phyloP scores from a whole-genome alignment of 2,329 filamentous ascomycete species.

The Colletotrichum sublineola region DNA sequence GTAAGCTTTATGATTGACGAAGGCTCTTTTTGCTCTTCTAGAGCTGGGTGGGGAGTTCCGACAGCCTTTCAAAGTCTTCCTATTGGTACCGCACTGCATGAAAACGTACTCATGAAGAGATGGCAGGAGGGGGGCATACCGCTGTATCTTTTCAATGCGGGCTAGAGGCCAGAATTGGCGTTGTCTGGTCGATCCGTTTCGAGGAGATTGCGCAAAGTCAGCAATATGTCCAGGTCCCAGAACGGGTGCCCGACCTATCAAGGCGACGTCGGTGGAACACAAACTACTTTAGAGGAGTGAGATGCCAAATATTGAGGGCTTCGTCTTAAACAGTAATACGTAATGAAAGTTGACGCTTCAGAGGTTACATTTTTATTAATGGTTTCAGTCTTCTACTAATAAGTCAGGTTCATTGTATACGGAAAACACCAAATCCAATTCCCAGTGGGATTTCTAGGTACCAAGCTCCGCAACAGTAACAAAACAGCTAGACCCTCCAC shows the following conservation, averaged over 20 bases:
- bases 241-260: background rate
- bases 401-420: background rate
- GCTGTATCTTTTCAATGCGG: background rate
- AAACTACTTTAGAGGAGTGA: too few species aligned
- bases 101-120: background rate
- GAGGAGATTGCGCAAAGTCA: background rate
- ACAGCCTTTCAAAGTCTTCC: background rate
- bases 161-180: background rate
- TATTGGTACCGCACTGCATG: background rate
- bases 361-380: too few species aligned
- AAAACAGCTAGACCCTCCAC: too few species aligned
- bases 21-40: background rate
- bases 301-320: background rate
- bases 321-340: background rate
- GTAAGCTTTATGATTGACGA: background rate
- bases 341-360: background rate
- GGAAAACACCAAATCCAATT: background rate
- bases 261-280: background rate
- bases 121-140: slow-evolving; percentile 3
- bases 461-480: too few species aligned
- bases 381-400: too few species aligned
- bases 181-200: slow-evolving; percentile 1
- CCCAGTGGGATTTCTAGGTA: too few species aligned
- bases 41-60: background rate
- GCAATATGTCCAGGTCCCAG: background rate